Evolutionary conservation across 495 filamentous ascomycete genomes (phyloP).

Genomic region (Penicillium lividum): DNA sequence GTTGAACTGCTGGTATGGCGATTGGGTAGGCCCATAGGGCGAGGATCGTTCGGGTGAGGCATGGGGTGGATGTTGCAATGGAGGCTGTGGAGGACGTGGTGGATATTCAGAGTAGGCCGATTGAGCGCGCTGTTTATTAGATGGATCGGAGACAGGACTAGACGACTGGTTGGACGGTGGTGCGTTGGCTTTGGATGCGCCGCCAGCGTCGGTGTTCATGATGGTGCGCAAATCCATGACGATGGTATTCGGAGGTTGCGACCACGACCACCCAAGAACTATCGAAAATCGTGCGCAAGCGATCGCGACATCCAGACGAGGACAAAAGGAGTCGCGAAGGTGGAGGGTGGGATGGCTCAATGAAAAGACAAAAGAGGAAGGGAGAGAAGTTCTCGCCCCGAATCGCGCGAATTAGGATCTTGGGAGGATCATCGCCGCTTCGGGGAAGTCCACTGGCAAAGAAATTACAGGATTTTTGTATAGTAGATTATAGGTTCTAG

Average conservation of each 20-base stretch:
- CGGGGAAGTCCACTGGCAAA: conserved; percentile 9
- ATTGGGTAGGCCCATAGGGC: conserved; percentile 43
- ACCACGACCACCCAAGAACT: conserved; percentile 27
- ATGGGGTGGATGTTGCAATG: conserved; percentile 42
- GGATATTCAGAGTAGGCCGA: conserved; percentile 32
- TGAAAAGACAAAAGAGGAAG: conserved; percentile 27
- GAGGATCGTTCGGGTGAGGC: conserved; percentile 44
- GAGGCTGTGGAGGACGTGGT: conserved; percentile 42
- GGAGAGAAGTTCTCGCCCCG: conserved; percentile 32
- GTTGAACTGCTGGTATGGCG: conserved; percentile 49
- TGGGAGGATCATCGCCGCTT: conserved; percentile 24
- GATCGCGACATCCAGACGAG: conserved; percentile 27
- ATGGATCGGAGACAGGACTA: conserved; percentile 23
- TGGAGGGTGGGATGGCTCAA: conserved; percentile 18
- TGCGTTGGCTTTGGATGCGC: conserved; percentile 28
- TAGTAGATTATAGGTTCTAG: neutral
- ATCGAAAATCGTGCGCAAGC: conserved; percentile 17
- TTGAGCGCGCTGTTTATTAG: conserved; percentile 36
- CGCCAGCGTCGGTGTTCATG: conserved; percentile 51
- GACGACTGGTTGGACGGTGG: conserved; percentile 31
- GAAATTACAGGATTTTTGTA: neutral
- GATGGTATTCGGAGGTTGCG: conserved; percentile 24
- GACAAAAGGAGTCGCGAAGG: conserved; percentile 13
- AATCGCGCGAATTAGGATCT: conserved; percentile 20
- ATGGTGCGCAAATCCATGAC: conserved; percentile 58